Conservation (phyloP, 179 eudicot genomes). For the Silene coronaria region DNA sequence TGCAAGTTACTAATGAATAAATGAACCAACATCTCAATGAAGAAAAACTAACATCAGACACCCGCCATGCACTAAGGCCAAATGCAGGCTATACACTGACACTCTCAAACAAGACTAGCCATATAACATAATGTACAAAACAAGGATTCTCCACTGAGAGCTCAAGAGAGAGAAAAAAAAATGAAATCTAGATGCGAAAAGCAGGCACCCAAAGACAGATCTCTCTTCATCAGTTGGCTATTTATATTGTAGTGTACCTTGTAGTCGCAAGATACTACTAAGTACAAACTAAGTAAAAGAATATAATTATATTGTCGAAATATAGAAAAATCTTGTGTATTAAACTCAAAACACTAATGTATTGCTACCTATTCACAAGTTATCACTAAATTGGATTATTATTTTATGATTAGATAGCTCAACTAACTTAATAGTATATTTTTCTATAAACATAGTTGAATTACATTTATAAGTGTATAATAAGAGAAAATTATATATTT, state of each 20-base stretch:
- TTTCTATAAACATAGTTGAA: neutral
- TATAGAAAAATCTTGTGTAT: neutral
- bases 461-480: neutral
- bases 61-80: too few relatives aligned
- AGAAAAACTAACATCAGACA: neutral
- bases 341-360: neutral
- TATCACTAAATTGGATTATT: neutral
- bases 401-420: neutral
- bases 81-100: too few relatives aligned
- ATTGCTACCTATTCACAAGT: neutral
- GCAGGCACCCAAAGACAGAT: neutral
- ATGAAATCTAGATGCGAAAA: neutral
- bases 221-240: neutral
- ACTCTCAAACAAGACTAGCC: too few relatives aligned
- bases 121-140: too few relatives aligned
- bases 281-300: neutral
- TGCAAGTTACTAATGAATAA: neutral
- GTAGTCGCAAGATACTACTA: neutral
- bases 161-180: too few relatives aligned
- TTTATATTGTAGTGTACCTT: neutral
- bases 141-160: too few relatives aligned
- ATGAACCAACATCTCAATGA: neutral
- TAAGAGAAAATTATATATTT: too few relatives aligned
- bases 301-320: neutral
- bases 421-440: neutral